phyloP scores from a whole-genome alignment of 2,329 filamentous ascomycete genomes.

The Beauveria brongniartii region DNA sequence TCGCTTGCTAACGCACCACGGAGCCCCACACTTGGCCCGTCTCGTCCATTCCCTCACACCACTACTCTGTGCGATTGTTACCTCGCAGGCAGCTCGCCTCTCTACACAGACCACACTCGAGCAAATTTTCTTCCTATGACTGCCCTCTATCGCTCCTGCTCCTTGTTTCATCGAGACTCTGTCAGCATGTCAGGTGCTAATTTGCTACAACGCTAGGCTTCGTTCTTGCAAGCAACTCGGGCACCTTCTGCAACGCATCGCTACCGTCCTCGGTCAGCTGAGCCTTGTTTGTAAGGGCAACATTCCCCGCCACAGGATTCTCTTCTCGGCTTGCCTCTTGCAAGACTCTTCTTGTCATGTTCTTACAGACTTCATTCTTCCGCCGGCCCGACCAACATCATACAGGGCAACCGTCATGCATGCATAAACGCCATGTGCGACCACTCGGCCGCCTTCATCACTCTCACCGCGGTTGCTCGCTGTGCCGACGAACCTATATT shows the following conservation, averaged over 20 bases:
- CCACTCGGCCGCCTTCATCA: not conserved
- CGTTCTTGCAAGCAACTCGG: not conserved
- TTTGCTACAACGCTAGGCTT: no score
- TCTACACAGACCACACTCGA: not conserved
- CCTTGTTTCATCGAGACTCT: not conserved
- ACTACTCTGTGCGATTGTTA: slow-evolving; percentile 4
- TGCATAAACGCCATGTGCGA: not conserved
- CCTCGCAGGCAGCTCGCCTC: not conserved
- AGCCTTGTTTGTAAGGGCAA: not conserved
- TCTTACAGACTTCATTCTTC: no score
- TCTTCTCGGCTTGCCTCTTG: not conserved
- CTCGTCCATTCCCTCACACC: not conserved
- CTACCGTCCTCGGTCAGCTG: not conserved
- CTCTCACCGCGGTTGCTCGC: not conserved
- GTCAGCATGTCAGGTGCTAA: no score
- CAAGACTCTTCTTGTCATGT: not conserved
- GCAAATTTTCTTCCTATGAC: not conserved
- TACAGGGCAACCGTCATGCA: not conserved
- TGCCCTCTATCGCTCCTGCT: not conserved
- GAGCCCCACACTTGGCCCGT: not conserved
- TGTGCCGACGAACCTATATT: no score
- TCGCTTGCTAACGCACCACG: not conserved
- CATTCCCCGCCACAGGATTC: not conserved
- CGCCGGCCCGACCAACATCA: not conserved
- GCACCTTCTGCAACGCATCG: not conserved